A percentile compares a stretch with the other conserved stretches of the same genome.
Evolutionary conservation across 2,329 filamentous ascomycete species (phyloP).

Genomic region (Sporothrix phasma): DNA sequence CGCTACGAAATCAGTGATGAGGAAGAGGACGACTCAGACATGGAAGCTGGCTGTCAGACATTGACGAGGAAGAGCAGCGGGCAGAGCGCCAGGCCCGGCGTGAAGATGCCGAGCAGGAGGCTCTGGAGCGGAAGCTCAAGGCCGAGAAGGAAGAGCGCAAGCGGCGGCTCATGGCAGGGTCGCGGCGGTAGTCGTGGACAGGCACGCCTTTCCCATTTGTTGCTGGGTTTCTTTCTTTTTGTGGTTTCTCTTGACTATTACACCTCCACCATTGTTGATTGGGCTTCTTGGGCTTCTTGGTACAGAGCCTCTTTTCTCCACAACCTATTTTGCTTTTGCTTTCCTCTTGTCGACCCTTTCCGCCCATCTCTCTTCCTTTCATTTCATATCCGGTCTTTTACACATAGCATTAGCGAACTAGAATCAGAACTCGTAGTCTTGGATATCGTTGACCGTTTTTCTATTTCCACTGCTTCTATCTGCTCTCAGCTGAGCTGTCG

Average conservation of each 20-base stretch:
- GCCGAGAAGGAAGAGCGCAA: conserved; percentile 51
- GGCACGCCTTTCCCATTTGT: not conserved
- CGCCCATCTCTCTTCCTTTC: too few species aligned
- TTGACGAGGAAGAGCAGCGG: conserved; percentile 59
- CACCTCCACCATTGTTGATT: not conserved
- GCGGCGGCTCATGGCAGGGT: conserved; percentile 21
- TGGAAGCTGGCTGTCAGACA: conserved; percentile 69
- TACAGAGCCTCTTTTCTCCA: not conserved
- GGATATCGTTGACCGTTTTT: not conserved
- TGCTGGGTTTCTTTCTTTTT: not conserved
- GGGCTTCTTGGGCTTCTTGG: not conserved
- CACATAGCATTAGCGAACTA: conserved; percentile 8
- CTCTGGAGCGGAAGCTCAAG: conserved; percentile 51
- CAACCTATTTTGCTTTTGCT: not conserved
- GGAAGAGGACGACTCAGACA: conserved; percentile 59
- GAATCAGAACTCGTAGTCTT: not conserved
- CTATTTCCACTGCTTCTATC: not conserved
- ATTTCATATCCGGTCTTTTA: not conserved
- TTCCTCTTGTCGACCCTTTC: not conserved
- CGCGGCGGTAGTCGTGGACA: not conserved
- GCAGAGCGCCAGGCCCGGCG: conserved; percentile 53
- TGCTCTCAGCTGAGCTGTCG: not conserved
- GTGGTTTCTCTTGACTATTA: not conserved
- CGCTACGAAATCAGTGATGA: conserved; percentile 40
- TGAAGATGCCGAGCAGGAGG: conserved; percentile 57